Percentiles rank a stretch among this genome's conserved stretches.
phyloP scores from a whole-genome alignment of 441 rosid genomes.

The Adansonia rubrostipa region DNA sequence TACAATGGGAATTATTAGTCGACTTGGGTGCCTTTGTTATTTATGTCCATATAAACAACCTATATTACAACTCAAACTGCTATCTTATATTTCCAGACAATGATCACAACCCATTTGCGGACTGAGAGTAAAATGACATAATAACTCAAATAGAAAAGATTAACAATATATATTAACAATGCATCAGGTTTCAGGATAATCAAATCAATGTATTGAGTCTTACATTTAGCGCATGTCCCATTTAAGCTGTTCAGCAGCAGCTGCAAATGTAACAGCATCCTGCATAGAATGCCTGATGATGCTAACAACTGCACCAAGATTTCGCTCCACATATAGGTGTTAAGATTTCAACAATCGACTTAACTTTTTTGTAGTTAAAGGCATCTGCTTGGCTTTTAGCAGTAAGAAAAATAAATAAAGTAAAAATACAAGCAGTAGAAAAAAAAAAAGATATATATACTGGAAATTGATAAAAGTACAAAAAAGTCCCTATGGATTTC shows the following conservation, averaged over 20 bases:
- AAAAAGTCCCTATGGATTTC: conserved; percentile 64
- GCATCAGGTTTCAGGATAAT: not conserved
- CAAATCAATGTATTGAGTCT: conserved; percentile 33
- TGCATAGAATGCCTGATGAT: conserved; percentile 72
- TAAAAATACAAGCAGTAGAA: conserved; percentile 22
- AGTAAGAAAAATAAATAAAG: conserved; percentile 24
- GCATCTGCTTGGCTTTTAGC: conserved; percentile 83
- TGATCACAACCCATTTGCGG: conserved; percentile 2
- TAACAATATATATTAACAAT: not conserved
- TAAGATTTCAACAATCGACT: conserved; percentile 61
- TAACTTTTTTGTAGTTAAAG: conserved; percentile 59
- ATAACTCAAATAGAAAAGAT: not conserved
- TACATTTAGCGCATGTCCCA: conserved; percentile 48
- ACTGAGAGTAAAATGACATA: conserved; percentile 13
- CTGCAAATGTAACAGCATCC: conserved; percentile 70
- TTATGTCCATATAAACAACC: not conserved
- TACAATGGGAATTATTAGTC: not conserved
- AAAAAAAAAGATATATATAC: not conserved
- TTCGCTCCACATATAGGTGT: conserved; percentile 72
- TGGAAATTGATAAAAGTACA: not conserved
- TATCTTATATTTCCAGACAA: not conserved
- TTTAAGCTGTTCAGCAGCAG: conserved; percentile 57
- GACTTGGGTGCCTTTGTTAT: not conserved
- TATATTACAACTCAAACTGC: conserved; percentile 4
- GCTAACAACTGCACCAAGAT: conserved; percentile 58